Base-by-base conservation (phyloP, 2,329 filamentous ascomycete genomes). In the Penicillium sp. region DNA sequence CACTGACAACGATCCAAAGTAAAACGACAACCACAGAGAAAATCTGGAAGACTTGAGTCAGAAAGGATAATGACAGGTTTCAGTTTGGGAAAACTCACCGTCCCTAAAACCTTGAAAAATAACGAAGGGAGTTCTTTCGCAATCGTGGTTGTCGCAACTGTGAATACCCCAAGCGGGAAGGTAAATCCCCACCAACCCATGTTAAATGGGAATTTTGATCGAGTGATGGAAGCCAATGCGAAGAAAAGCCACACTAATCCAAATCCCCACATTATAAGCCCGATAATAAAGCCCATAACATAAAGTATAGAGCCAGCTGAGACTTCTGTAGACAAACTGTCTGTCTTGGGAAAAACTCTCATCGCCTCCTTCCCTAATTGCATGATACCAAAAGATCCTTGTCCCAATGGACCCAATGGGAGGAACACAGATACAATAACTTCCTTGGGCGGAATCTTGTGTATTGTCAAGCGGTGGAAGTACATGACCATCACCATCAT, bases 361-460 rank as follows among this genome's bases (percentile, higher is more conserved):
- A 60, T 58, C 2, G 80, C 76, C 4, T 79, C 75, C 27, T 75
- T 74, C 10, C 81, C 81, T 4, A 74, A 64, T 58, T 81, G 75
- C 67, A 80, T 75, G 45, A 81, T 79, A 4, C 67, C 80, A 64
- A 81, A 88, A 1, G 82, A 83, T 13, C 85, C 86, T 67, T 87
- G 83, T 0, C 86, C 86, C 2, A 88, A 72, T 0, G 86, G 85
- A 0, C 87, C 86, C 2, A 89, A 75, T 2, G 86, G 86, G 0
- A 89, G 72, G 62, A 89, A 88, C 2, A 84, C 81, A 4, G 81
- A 86, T 13, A 88, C 84, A 43, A 89, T 84, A 50, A 86, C 81
- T 61, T 87, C 85, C 53, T 81, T 80, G 1, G 85, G 81, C 0
- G 87, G 87, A 10, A 89, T 76, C 34, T 84, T 83, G 71, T 89